These are phyloP conservation scores for Neofusicoccum sp. DNA, from an alignment of 2,329 filamentous ascomycete genomes.

Conservation along the genomic window DNA sequence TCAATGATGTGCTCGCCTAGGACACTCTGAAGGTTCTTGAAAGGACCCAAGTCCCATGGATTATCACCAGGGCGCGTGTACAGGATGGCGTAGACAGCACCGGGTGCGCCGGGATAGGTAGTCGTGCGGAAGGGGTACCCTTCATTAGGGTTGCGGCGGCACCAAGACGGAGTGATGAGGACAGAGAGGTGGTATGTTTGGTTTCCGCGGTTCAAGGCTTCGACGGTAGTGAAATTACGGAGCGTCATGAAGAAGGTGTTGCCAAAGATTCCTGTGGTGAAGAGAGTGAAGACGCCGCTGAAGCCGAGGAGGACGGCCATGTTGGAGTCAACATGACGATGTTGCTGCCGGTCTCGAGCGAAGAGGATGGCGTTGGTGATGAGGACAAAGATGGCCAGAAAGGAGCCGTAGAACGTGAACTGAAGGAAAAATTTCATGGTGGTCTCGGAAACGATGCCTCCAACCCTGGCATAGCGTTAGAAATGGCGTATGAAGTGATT, in stretches of 20 bases:
- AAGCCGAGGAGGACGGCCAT: slow-evolving; percentile 70
- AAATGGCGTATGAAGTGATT: neutral
- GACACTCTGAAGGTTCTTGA: slow-evolving; percentile 73
- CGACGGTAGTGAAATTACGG: slow-evolving; percentile 81
- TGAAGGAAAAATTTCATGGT: slow-evolving; percentile 92
- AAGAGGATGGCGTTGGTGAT: slow-evolving; percentile 67
- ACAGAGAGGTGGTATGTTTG: slow-evolving; percentile 74
- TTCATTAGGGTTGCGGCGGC: slow-evolving; percentile 14
- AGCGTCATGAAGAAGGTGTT: slow-evolving; percentile 72
- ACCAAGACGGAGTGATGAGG: slow-evolving; percentile 57
- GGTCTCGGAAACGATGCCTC: slow-evolving; percentile 84
- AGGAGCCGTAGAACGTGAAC: slow-evolving; percentile 72
- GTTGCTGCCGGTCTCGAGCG: slow-evolving; percentile 36
- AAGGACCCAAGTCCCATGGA: slow-evolving; percentile 75
- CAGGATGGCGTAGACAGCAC: slow-evolving; percentile 74
- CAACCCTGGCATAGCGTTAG: slow-evolving; percentile 54
- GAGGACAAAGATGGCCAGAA: slow-evolving; percentile 68
- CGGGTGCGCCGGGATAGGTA: slow-evolving; percentile 25
- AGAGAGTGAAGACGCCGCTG: slow-evolving; percentile 75
- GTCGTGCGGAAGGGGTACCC: slow-evolving; percentile 11
- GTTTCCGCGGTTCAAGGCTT: slow-evolving; percentile 64
- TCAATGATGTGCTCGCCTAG: slow-evolving; percentile 74
- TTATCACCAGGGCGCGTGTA: slow-evolving; percentile 75
- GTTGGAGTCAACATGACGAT: slow-evolving; percentile 59
- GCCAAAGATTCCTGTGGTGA: slow-evolving; percentile 73